phyloP scores from a whole-genome alignment of 2,329 filamentous ascomycete genomes.

The Teratosphaeriaceae sp. region DNA sequence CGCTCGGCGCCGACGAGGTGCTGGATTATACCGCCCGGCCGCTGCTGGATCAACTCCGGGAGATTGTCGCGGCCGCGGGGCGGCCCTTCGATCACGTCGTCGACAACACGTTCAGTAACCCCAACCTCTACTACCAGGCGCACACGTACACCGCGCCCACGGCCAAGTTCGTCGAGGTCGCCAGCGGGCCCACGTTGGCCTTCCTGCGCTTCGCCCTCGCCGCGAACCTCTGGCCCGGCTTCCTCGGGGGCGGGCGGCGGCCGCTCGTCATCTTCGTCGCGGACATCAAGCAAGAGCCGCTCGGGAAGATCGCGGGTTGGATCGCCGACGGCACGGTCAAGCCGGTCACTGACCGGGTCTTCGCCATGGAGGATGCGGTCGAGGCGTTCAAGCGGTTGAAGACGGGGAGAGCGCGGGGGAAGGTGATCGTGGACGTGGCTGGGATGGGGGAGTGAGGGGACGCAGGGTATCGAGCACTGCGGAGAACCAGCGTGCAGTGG shows the following conservation, averaged over 20 bases:
- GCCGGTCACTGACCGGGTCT: constrained; percentile 49
- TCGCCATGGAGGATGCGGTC: constrained; percentile 49
- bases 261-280: constrained; percentile 33
- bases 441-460: not conserved
- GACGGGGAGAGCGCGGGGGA: constrained; percentile 50
- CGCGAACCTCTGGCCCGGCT: constrained; percentile 37
- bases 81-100: constrained; percentile 48
- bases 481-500: no score
- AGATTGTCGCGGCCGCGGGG: constrained; percentile 28
- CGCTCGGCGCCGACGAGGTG: constrained; percentile 57
- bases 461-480: no score
- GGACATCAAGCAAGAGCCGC: constrained; percentile 36
- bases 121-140: constrained; percentile 46
- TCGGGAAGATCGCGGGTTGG: constrained; percentile 47
- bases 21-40: constrained; percentile 52
- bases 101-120: constrained; percentile 51
- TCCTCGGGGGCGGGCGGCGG: constrained; percentile 46
- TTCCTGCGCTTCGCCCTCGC: constrained; percentile 16
- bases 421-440: constrained; percentile 45
- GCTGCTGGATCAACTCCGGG: constrained; percentile 41
- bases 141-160: constrained; percentile 44
- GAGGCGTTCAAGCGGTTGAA: constrained; percentile 55
- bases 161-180: constrained; percentile 41
- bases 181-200: constrained; percentile 10
- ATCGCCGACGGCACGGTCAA: constrained; percentile 52